A percentile compares a stretch with the other conserved stretches of the same genome.
These are phyloP conservation scores for Boletus mariae DNA, from an alignment of 1,284 basidiomycete species.

Conservation along the genomic window DNA sequence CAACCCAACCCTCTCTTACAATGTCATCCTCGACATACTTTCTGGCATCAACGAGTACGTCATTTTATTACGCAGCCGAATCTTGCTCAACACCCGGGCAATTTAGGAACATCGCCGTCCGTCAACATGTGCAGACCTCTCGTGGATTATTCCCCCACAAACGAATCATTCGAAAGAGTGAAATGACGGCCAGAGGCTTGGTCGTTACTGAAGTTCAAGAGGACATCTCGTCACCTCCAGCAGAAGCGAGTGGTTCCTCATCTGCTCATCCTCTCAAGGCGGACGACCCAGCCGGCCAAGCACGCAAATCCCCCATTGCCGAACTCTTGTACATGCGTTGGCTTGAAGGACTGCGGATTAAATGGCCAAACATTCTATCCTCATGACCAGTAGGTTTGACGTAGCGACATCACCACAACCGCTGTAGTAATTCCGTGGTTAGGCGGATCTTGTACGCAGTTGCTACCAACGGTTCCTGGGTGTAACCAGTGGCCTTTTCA, in stretches of 20 bases:
- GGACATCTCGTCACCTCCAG: conserved; percentile 53
- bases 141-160: conserved; percentile 73
- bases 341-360: conserved; percentile 86
- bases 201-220: conserved; percentile 76
- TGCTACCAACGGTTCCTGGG: not conserved
- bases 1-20: conserved; percentile 83
- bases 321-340: conserved; percentile 94
- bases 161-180: conserved; percentile 72
- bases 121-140: conserved; percentile 75
- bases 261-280: conserved; percentile 28
- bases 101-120: conserved; percentile 64
- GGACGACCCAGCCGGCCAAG: conserved; percentile 36
- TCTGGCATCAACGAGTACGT: conserved; percentile 87
- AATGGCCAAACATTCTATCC: conserved; percentile 76
- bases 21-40: conserved; percentile 84
- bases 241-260: conserved; percentile 33
- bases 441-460: not conserved
- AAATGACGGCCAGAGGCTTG: conserved; percentile 76
- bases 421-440: not conserved
- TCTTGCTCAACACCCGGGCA: conserved; percentile 3
- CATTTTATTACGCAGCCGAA: not conserved
- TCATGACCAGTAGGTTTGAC: conserved; percentile 10
- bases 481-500: not conserved
- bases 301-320: conserved; percentile 79
- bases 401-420: not conserved